These are phyloP conservation scores for Auriscalpium vulgare DNA, from an alignment of 768 basidiomycete species.

Conservation along the genomic window DNA sequence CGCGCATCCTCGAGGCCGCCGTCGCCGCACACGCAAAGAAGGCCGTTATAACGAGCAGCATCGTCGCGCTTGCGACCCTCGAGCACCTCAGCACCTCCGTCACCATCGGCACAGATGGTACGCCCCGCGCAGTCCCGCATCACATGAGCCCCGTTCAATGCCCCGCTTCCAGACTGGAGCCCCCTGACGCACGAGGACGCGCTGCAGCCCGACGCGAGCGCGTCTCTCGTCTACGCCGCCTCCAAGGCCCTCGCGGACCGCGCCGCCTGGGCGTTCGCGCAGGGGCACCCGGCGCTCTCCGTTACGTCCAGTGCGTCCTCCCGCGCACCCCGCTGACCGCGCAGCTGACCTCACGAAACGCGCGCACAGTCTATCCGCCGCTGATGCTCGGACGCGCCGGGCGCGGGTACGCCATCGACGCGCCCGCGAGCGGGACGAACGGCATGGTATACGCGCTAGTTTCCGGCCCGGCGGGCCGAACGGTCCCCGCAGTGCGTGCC, in stretches of 20 bases:
- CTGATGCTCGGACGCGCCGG: conserved; percentile 21
- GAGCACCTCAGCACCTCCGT: neutral
- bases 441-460: conserved; percentile 19
- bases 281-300: conserved; percentile 18
- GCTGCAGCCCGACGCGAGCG: conserved; percentile 12
- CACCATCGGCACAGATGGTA: conserved; percentile 3
- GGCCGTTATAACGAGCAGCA: conserved; percentile 7
- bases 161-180: conserved; percentile 25
- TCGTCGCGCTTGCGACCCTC: neutral
- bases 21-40: conserved; percentile 2
- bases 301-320: conserved; percentile 12
- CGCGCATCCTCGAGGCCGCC: conserved; percentile 5
- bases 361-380: conserved; percentile 18
- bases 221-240: conserved; percentile 26
- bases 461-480: conserved; percentile 7
- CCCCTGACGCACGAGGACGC: conserved; percentile 24
- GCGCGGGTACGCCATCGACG: conserved; percentile 14
- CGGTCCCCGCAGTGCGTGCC: conserved; percentile 3
- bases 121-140: neutral
- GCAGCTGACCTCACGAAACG: too few relatives aligned
- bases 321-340: neutral
- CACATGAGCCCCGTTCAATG: neutral
- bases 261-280: conserved; percentile 19
- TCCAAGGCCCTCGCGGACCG: conserved; percentile 28
- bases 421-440: conserved; percentile 16